Evolutionary conservation across 192 early-diverging fungal genomes (phyloP).

Genomic region (Coemansia sp.): DNA sequence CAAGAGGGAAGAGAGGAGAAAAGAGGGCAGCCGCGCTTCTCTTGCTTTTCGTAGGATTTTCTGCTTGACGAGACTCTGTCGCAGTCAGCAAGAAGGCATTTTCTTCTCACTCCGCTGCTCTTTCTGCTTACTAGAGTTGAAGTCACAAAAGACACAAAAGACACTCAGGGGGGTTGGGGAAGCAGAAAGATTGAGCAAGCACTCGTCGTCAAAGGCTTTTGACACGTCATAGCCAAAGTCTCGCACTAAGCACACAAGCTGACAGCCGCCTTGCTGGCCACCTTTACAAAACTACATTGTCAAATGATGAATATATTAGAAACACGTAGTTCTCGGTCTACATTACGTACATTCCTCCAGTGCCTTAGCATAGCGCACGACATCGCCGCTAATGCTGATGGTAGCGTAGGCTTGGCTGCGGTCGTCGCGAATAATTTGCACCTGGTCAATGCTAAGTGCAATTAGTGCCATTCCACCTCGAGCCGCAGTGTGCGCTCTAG

Average conservation of each 20-base stretch:
- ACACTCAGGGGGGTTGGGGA: background rate
- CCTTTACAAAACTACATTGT: background rate
- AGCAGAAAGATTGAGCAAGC: too few species aligned
- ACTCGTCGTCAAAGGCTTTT: background rate
- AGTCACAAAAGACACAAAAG: background rate
- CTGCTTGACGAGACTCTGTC: background rate
- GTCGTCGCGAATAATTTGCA: constrained; percentile 64
- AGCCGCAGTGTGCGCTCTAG: constrained; percentile 67
- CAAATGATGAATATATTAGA: background rate
- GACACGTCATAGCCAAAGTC: background rate
- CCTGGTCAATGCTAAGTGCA: constrained; percentile 67
- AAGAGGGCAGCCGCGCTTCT: background rate
- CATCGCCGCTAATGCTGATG: constrained; percentile 47
- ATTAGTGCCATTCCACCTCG: constrained; percentile 76
- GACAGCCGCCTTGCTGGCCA: background rate
- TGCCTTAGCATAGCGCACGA: constrained; percentile 9
- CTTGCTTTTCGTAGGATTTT: background rate
- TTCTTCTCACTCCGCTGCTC: background rate
- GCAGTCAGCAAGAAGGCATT: background rate
- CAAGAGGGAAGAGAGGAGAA: background rate
- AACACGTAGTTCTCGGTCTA: background rate
- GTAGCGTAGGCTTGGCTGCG: constrained; percentile 77
- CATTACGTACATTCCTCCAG: background rate
- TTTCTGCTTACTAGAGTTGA: background rate
- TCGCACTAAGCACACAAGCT: background rate